phyloP scores from a whole-genome alignment of 768 basidiomycete genomes.

The Tylopilus vinaceipallidus region DNA sequence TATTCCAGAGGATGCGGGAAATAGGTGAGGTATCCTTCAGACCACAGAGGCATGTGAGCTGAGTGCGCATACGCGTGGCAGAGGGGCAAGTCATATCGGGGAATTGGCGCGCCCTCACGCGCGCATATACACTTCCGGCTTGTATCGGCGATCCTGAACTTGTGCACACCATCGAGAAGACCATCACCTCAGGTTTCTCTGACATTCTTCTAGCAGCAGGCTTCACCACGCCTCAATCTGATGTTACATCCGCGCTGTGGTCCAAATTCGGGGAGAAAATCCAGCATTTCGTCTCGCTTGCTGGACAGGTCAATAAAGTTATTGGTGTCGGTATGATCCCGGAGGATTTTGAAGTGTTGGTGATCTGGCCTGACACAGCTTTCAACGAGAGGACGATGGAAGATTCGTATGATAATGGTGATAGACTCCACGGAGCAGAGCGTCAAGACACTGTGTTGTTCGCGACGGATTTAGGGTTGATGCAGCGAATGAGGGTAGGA shows the following conservation, averaged over 20 bases:
- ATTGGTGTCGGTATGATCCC: constrained; percentile 23
- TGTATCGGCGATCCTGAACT: constrained; percentile 18
- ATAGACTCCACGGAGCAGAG: not conserved
- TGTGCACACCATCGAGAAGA: constrained; percentile 1
- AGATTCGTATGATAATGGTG: constrained; percentile 24
- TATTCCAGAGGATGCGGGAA: constrained; percentile 35
- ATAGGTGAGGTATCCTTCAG: constrained; percentile 31
- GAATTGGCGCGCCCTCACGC: constrained; percentile 42
- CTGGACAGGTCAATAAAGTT: constrained; percentile 42
- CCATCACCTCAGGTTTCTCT: constrained; percentile 19
- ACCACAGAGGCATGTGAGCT: too few relatives aligned
- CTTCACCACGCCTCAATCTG: constrained; percentile 12
- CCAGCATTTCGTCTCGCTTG: constrained; percentile 40
- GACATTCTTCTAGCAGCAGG: constrained; percentile 30
- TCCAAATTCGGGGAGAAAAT: constrained; percentile 42
- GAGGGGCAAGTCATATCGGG: constrained; percentile 43
- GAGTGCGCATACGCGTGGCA: constrained; percentile 9
- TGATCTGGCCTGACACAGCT: constrained; percentile 7
- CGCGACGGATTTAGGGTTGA: constrained; percentile 34
- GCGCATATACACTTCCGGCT: constrained; percentile 11
- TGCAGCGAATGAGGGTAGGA: constrained; percentile 20
- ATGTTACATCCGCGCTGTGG: constrained; percentile 39
- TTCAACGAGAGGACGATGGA: constrained; percentile 22
- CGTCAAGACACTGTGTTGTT: constrained; percentile 24
- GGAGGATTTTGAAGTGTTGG: constrained; percentile 26